phyloP scores from a whole-genome alignment of 2,329 filamentous ascomycete species.

The Claviceps cyperi region DNA sequence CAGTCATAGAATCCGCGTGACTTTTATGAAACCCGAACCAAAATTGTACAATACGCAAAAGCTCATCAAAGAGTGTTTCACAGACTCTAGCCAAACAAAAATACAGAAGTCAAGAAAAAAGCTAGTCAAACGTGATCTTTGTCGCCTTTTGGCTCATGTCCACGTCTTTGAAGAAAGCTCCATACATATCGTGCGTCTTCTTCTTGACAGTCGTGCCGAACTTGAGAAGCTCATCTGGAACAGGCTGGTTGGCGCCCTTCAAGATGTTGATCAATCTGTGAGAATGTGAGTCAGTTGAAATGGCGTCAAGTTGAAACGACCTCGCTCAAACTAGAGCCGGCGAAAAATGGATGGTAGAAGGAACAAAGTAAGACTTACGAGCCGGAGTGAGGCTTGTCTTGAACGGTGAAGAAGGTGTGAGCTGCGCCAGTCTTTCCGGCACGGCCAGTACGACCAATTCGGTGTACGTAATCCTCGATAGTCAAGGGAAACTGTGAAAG shows the following conservation, averaged over 20 bases:
- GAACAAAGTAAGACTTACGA: slow-evolving; percentile 43
- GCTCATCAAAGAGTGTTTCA: background rate
- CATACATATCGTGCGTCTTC: slow-evolving; percentile 91
- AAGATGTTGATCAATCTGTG: slow-evolving; percentile 79
- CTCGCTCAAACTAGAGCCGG: too few relatives aligned
- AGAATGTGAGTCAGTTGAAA: background rate
- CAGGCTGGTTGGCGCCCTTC: slow-evolving; percentile 78
- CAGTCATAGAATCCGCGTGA: slow-evolving; percentile 9
- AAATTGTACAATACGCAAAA: slow-evolving; percentile 2
- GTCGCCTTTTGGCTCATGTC: slow-evolving; percentile 71
- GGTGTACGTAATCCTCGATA: slow-evolving; percentile 93
- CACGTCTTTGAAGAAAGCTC: slow-evolving; percentile 87
- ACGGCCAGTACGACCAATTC: slow-evolving; percentile 87
- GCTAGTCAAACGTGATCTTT: slow-evolving; percentile 78
- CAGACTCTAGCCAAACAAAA: background rate
- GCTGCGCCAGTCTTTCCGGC: slow-evolving; percentile 81
- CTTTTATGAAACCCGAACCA: background rate
- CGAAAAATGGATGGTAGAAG: background rate
- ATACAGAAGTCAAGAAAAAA: background rate
- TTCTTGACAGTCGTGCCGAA: slow-evolving; percentile 98
- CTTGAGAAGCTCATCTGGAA: slow-evolving; percentile 82
- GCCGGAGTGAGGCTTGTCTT: slow-evolving; percentile 84
- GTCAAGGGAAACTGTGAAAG: slow-evolving; percentile 63
- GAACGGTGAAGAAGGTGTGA: slow-evolving; percentile 87
- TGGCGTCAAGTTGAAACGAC: background rate